phyloP scores from a whole-genome alignment of 208 protist species.

The Endotrypanum monterogeii region DNA sequence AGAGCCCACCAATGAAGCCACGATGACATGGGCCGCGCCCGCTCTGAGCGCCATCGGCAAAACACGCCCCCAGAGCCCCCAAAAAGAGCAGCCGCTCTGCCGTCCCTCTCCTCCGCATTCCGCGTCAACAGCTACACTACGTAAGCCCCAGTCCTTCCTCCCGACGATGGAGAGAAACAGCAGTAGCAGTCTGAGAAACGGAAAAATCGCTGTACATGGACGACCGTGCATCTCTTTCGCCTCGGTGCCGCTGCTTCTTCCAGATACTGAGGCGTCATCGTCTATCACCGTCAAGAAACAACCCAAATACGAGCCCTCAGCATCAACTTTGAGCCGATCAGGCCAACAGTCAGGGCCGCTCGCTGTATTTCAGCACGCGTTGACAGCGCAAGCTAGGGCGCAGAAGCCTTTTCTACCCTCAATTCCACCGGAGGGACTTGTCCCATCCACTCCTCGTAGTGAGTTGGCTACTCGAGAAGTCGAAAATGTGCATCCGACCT shows the following conservation, averaged over 20 bases:
- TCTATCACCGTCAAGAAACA: not conserved
- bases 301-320: not conserved
- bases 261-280: not conserved
- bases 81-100: not conserved
- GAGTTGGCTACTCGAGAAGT: not conserved
- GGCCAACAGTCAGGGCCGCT: not conserved
- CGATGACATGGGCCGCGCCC: not conserved
- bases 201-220: not conserved
- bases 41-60: not conserved
- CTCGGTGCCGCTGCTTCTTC: not conserved
- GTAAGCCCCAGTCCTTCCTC: not conserved
- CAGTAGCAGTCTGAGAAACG: not conserved
- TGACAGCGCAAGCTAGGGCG: slow-evolving; percentile 10
- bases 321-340: not conserved
- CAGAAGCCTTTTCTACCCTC: slow-evolving; percentile 17
- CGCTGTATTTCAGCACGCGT: slow-evolving; percentile 9
- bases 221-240: not conserved
- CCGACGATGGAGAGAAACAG: not conserved
- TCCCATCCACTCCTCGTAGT: not conserved
- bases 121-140: not conserved
- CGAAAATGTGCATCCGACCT: not conserved
- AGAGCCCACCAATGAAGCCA: not conserved
- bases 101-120: not conserved
- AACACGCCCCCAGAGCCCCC: not conserved
- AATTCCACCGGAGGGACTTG: slow-evolving; percentile 20